These are phyloP conservation scores for Fonsecaea nubica DNA, from an alignment of 2,329 filamentous ascomycete genomes.

Conservation along the genomic window DNA sequence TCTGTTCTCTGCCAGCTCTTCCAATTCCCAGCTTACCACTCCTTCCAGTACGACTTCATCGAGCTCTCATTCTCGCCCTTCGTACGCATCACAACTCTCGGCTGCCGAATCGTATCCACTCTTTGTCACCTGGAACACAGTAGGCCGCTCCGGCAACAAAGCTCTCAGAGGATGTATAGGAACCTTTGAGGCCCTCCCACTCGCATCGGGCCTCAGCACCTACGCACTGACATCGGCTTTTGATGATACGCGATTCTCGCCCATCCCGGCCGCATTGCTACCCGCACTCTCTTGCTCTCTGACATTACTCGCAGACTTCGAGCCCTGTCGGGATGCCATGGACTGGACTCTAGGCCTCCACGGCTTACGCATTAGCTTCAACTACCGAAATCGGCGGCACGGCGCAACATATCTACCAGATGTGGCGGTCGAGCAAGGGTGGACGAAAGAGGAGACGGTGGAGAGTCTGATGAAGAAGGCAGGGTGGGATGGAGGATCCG, in stretches of 20 bases:
- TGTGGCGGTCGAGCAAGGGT: slow-evolving; percentile 89
- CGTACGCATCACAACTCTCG: slow-evolving; percentile 46
- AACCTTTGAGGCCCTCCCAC: slow-evolving; percentile 80
- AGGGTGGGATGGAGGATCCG: slow-evolving; percentile 74
- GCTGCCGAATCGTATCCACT: slow-evolving; percentile 68
- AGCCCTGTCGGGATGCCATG: slow-evolving; percentile 72
- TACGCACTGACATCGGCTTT: slow-evolving; percentile 84
- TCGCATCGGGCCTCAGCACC: slow-evolving; percentile 73
- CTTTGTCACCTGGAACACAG: slow-evolving; percentile 93
- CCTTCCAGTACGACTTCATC: slow-evolving; percentile 58
- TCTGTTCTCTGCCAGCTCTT: slow-evolving; percentile 53
- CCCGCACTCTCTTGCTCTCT: slow-evolving; percentile 63
- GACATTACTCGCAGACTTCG: slow-evolving; percentile 85
- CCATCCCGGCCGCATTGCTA: slow-evolving; percentile 60
- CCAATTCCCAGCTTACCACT: slow-evolving; percentile 49
- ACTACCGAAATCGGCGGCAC: slow-evolving; percentile 67
- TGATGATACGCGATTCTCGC: slow-evolving; percentile 67
- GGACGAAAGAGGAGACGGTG: slow-evolving; percentile 91
- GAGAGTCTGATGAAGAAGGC: slow-evolving; percentile 92
- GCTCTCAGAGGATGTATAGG: slow-evolving; percentile 92
- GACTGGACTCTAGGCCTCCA: slow-evolving; percentile 89
- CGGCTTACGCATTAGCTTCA: slow-evolving; percentile 85
- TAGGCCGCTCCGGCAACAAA: slow-evolving; percentile 66
- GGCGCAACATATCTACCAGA: slow-evolving; percentile 92
- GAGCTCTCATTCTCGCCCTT: slow-evolving; percentile 52